A percentile compares a stretch with the other conserved stretches of the same genome.
phyloP scores from a whole-genome alignment of 345 rosid genomes.

The Rhodomyrtus tomentosa region DNA sequence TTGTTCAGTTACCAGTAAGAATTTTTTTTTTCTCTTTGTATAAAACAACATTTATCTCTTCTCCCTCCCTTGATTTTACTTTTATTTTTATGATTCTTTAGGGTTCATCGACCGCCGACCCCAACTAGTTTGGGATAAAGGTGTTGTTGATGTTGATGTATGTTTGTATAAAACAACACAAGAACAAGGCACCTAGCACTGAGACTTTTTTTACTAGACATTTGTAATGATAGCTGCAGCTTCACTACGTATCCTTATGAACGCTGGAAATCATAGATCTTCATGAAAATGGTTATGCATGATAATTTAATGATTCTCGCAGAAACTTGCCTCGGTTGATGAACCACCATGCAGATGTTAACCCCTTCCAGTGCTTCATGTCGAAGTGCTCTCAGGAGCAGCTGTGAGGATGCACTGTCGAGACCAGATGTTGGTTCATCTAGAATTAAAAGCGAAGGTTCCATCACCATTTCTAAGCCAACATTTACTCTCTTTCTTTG shows the following conservation, averaged over 20 bases:
- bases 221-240: neutral
- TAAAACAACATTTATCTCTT: too few relatives aligned
- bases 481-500: slow-evolving; percentile 95
- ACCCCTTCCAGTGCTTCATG: slow-evolving; percentile 94
- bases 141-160: too few relatives aligned
- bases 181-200: neutral
- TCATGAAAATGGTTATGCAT: neutral
- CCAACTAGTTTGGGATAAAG: too few relatives aligned
- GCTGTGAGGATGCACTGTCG: slow-evolving; percentile 94
- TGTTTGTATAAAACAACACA: neutral
- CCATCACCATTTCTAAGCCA: slow-evolving; percentile 95
- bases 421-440: slow-evolving; percentile 98
- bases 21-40: neutral
- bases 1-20: neutral
- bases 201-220: neutral
- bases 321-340: slow-evolving; percentile 70
- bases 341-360: slow-evolving; percentile 89
- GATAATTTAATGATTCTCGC: neutral
- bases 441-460: slow-evolving; percentile 86
- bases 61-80: too few relatives aligned
- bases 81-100: too few relatives aligned
- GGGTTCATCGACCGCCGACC: too few relatives aligned
- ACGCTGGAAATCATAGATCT: neutral
- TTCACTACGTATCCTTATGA: neutral
- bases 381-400: slow-evolving; percentile 80